Base-by-base conservation (phyloP, 768 basidiomycete species). In the Lactifluus echinatus region DNA sequence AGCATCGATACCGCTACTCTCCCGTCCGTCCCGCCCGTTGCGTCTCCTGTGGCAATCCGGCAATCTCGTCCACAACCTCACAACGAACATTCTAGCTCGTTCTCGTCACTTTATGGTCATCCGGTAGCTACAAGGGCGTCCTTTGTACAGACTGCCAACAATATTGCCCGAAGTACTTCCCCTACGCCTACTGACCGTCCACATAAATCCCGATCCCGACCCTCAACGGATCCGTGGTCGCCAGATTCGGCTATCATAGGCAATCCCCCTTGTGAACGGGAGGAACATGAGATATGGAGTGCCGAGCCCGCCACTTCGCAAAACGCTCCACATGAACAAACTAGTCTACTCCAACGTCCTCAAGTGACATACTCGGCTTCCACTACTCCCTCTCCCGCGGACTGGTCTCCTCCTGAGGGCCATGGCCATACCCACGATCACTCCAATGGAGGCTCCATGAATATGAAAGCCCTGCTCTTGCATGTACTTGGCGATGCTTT, bases 401-500 rank as follows among this genome's bases (percentile, higher is more conserved):
- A 26, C 4, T 53, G 37, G 52, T 40, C 55, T 31, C 28, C 56
- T 26, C 43, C 63, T 64, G 52, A 59, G 57, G 17, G 52, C 28
- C 65, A 58, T 21, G 64, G 61, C 8, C 70, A 72, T 43, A 55
- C 73, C 8, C 55, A 50, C 17, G 43, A 36, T 68, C 73, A 79
- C 67, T 62, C 72, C 21, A 82, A 84, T 65, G 71, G 73, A 8
- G 85, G 84, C 0, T 90, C 86, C 0, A 98, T 99, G 96, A 99
- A 98, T 72, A 97, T 98, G 94, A 87, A 77, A n/a, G 96, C 93
- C 29, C 77, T 99, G 1, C 76, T 98, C 31, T 72, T 99, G 28
- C 96, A 99, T 70, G 96, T 98, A 37, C 70, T 99, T 44, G 95
- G 95, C 33, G 95, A 99, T 74, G 95, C 95, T 54, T 79, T 99